Base-by-base conservation (phyloP, 108 stramenopile genomes). In the Licmophora abbreviata region DNA sequence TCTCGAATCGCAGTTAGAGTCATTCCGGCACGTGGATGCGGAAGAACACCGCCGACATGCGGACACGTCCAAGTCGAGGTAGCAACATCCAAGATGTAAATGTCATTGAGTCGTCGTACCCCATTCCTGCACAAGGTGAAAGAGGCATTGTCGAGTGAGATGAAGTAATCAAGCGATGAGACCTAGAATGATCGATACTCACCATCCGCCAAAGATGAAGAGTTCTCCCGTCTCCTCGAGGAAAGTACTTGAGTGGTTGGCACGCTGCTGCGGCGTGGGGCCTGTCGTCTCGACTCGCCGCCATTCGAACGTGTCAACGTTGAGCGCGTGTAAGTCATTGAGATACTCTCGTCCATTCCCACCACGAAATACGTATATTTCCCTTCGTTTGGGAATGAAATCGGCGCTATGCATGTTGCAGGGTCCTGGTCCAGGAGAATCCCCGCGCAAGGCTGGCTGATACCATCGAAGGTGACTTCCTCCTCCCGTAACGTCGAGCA, bases 331-430 rank as follows among this genome's bases (percentile, higher is more conserved):
- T 53, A 88, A 59, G 37, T 89, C 92, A 44, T 93, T 88, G 45
- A 93, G 54, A 57, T 93, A 93, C 59, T 87, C 83, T 40, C 78
- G 56, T 8, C 95, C 95, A 54, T 95, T 88, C 1, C 94, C 91
- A 17, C 94, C 92, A 7, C 95, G 72, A 52, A 96, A 96, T 5
- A 96, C 92, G 51, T 83, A 91, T 14, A 94, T 77, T 51, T 88
- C 79, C 7, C 63, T 49, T 26, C 51, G 49, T 26, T 61, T 26
- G 4, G 78, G 63, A 2, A 94, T 71, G 40, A 61, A 96, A 54
- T 96, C 95, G 0, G 91, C 88, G 0, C 84, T 85, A 68, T 96
- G 95, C 95, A 96, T 96, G 59, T 96, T 96, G 70, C 95, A 96
- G 0, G 93, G 90, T 17, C 95, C 95, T 9, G 93, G 93, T n/a